A percentile compares a stretch with the other conserved stretches of the same genome.
phyloP scores from a whole-genome alignment of 345 rosid genomes.

The Triadica sebifera region DNA sequence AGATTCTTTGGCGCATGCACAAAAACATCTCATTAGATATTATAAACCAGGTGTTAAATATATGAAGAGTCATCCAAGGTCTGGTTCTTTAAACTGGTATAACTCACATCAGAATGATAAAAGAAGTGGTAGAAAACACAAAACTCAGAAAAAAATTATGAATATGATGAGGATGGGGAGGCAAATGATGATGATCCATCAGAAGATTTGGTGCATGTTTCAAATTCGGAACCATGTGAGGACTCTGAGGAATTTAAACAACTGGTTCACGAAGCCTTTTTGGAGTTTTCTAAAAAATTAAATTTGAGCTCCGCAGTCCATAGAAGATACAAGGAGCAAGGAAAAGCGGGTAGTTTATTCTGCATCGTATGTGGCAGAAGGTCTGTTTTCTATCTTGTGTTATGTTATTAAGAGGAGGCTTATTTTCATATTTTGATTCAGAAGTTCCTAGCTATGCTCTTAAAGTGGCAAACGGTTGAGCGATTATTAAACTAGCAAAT shows the following conservation, averaged over 20 bases:
- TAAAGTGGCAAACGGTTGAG: constrained; percentile 9
- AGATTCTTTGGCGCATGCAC: constrained; percentile 34
- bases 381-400: constrained; percentile 48
- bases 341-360: constrained; percentile 68
- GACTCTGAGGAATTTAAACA: constrained; percentile 58
- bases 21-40: constrained; percentile 30
- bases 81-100: constrained; percentile 32
- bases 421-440: constrained; percentile 27
- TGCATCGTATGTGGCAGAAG: constrained; percentile 70
- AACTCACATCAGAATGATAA: constrained; percentile 34
- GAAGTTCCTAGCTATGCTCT: constrained; percentile 23
- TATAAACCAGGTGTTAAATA: constrained; percentile 38
- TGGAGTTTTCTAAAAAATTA: constrained; percentile 49
- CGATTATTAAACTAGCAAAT: background rate
- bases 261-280: constrained; percentile 51
- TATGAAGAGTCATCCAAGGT: constrained; percentile 28
- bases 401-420: constrained; percentile 23
- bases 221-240: constrained; percentile 40
- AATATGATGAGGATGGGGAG: constrained; percentile 31
- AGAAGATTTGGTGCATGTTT: constrained; percentile 31
- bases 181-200: constrained; percentile 36
- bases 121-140: constrained; percentile 40
- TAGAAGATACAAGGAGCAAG: constrained; percentile 65
- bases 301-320: constrained; percentile 42
- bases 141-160: constrained; percentile 46